phyloP scores from a whole-genome alignment of 2,329 filamentous ascomycete genomes.

The Fusarium camptoceras region DNA sequence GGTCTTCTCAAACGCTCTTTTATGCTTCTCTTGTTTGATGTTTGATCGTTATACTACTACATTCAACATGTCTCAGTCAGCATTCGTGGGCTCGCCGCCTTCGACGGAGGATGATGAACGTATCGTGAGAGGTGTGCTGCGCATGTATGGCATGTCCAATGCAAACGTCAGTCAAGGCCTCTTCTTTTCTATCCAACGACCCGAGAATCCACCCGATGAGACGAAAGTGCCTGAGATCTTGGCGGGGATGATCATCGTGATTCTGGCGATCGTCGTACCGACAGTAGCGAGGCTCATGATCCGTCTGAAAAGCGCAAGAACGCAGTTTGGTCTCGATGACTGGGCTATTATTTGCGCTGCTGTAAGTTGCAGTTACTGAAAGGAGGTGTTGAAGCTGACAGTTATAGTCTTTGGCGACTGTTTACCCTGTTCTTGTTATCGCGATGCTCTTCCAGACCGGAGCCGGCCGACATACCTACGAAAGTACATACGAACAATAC shows the following conservation, averaged over 20 bases:
- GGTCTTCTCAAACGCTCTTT: not conserved
- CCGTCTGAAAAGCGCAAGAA: not conserved
- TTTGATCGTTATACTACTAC: not conserved
- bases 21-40: not conserved
- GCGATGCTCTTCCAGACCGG: slow-evolving; percentile 18
- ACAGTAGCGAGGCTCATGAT: slow-evolving; percentile 13
- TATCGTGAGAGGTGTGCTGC: slow-evolving; percentile 20
- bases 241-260: slow-evolving; percentile 25
- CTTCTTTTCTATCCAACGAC: slow-evolving; percentile 7
- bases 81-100: slow-evolving; percentile 23
- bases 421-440: slow-evolving; percentile 19
- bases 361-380: not conserved
- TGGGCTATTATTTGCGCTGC: slow-evolving; percentile 23
- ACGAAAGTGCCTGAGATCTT: slow-evolving; percentile 18
- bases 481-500: slow-evolving; percentile 21
- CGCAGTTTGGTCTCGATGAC: slow-evolving; percentile 18
- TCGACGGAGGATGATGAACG: slow-evolving; percentile 12
- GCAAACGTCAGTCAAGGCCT: slow-evolving; percentile 16
- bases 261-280: slow-evolving; percentile 24
- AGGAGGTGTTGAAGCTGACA: not conserved
- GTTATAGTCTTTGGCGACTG: slow-evolving; percentile 3
- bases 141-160: slow-evolving; percentile 11
- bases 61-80: slow-evolving; percentile 2
- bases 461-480: slow-evolving; percentile 20
- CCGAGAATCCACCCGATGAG: slow-evolving; percentile 10